Conservation (phyloP, 2,329 filamentous ascomycete genomes). For the Cercospora janseana region DNA sequence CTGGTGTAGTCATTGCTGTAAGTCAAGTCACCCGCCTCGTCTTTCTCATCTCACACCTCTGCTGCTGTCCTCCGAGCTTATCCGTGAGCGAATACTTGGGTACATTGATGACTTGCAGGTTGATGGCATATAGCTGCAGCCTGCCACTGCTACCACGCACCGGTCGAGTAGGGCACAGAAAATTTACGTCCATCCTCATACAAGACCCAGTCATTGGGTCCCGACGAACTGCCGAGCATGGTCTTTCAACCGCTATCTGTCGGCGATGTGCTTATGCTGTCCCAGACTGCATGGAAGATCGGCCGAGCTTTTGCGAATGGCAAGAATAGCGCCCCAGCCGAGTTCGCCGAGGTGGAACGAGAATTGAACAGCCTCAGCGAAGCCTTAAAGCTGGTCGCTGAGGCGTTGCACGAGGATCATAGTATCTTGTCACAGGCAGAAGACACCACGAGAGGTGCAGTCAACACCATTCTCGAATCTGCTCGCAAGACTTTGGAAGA, state of each 20-base stretch:
- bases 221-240: slow-evolving; percentile 19
- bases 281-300: slow-evolving; percentile 48
- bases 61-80: no score
- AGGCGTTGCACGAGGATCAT: slow-evolving; percentile 42
- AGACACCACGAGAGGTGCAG: slow-evolving; percentile 38
- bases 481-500: slow-evolving; percentile 44
- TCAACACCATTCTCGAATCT: slow-evolving; percentile 42
- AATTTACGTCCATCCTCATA: background rate
- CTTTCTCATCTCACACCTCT: no score
- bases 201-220: background rate
- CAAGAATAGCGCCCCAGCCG: slow-evolving; percentile 40
- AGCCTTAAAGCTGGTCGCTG: slow-evolving; percentile 47
- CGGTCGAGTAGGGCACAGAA: background rate
- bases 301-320: slow-evolving; percentile 46
- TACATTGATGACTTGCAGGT: no score
- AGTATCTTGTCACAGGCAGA: slow-evolving; percentile 40
- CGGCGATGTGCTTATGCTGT: slow-evolving; percentile 49
- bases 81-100: no score
- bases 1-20: background rate
- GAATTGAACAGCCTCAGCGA: slow-evolving; percentile 45
- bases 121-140: background rate
- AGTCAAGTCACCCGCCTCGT: no score
- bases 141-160: background rate
- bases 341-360: slow-evolving; percentile 46
- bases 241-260: slow-evolving; percentile 30